A percentile compares a stretch with the other conserved stretches of the same genome.
Evolutionary conservation across 75 land plant species (phyloP).

Genomic region (Selaginella moellendorffii): DNA sequence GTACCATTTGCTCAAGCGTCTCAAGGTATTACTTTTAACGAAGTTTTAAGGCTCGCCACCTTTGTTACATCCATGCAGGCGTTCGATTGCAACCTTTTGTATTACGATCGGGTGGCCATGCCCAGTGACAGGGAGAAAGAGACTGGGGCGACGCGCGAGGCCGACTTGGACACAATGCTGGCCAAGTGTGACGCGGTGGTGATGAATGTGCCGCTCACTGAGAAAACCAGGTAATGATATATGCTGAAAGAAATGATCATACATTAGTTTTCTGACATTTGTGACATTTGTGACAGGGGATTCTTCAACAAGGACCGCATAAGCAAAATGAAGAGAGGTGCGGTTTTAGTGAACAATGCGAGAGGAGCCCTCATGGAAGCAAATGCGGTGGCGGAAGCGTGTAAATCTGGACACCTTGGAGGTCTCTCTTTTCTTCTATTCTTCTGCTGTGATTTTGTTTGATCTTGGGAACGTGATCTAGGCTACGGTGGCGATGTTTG

Average conservation of each 20-base stretch:
- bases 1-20: slow-evolving; percentile 47
- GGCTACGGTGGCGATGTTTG: slow-evolving; percentile 98
- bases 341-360: slow-evolving; percentile 80
- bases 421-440: slow-evolving; percentile 26
- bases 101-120: slow-evolving; percentile 66
- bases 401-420: slow-evolving; percentile 69
- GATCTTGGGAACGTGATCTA: slow-evolving; percentile 13
- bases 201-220: slow-evolving; percentile 72
- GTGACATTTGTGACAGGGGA: slow-evolving; percentile 36
- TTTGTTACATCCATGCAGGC: slow-evolving; percentile 24
- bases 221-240: slow-evolving; percentile 51
- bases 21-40: slow-evolving; percentile 31
- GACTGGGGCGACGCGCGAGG: slow-evolving; percentile 57
- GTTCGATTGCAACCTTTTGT: slow-evolving; percentile 75
- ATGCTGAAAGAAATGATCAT: no score
- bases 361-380: slow-evolving; percentile 85
- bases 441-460: not conserved
- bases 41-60: not conserved
- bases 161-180: slow-evolving; percentile 67
- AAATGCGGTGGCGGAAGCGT: slow-evolving; percentile 80
- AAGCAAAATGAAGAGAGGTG: slow-evolving; percentile 73
- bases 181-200: slow-evolving; percentile 78
- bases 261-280: no score
- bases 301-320: slow-evolving; percentile 70
- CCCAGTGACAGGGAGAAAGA: slow-evolving; percentile 52